Evolutionary conservation across 306 rosid species (phyloP).

Genomic region (Adenanthera pavonina): DNA sequence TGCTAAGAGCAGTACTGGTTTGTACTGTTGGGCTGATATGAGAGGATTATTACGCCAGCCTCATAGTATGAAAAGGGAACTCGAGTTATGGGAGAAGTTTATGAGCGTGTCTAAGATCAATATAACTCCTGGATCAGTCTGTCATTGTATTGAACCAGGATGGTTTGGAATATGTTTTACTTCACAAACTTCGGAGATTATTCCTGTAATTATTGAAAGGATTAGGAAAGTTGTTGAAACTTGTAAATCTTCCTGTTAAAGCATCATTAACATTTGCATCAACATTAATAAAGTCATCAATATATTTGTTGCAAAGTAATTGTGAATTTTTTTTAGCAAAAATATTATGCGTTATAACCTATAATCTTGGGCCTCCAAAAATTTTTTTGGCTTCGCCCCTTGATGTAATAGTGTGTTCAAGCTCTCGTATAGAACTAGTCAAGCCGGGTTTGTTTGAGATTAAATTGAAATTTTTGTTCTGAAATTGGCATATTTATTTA

Average conservation of each 20-base stretch:
- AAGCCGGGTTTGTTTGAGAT: background rate
- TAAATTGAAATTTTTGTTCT: background rate
- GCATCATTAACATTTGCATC: conserved; percentile 25
- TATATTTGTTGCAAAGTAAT: background rate
- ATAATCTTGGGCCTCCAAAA: too few species aligned
- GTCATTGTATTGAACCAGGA: conserved; percentile 97
- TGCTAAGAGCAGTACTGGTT: conserved; percentile 79
- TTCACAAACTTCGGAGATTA: conserved; percentile 61
- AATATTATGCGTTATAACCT: too few species aligned
- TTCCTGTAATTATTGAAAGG: conserved; percentile 73
- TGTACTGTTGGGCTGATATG: conserved; percentile 87
- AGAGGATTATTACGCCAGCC: conserved; percentile 67
- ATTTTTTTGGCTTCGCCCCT: too few species aligned
- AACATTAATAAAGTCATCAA: conserved; percentile 23
- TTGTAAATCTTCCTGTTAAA: conserved; percentile 61
- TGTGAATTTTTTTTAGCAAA: too few species aligned
- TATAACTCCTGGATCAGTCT: conserved; percentile 90
- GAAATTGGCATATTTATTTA: background rate
- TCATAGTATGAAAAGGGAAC: conserved; percentile 78
- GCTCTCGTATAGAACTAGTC: background rate
- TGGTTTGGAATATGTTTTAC: conserved; percentile 96
- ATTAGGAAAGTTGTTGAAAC: conserved; percentile 66
- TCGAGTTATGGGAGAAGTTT: conserved; percentile 84
- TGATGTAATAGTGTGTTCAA: background rate
- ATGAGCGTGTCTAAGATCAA: conserved; percentile 74